phyloP scores from a whole-genome alignment of 148 eudicot genomes.

The Silene uniflora region DNA sequence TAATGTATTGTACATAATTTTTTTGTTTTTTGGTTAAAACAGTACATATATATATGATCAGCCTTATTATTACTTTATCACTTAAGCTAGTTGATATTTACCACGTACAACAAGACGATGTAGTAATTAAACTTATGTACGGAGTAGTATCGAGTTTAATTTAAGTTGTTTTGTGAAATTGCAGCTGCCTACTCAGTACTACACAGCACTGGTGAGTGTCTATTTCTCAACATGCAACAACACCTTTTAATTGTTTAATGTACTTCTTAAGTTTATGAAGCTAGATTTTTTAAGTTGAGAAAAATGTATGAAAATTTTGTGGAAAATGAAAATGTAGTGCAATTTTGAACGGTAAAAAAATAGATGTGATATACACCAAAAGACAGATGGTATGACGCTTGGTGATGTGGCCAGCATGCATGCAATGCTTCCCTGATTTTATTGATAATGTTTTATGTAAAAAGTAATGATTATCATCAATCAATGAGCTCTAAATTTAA shows the following conservation, averaged over 20 bases:
- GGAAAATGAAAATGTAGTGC: not conserved
- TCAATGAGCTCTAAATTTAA: not conserved
- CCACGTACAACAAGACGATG: too few relatives aligned
- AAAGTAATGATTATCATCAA: not conserved
- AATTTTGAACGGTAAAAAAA: not conserved
- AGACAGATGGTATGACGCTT: slow-evolving; percentile 8
- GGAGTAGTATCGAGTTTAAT: too few relatives aligned
- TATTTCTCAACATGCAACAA: not conserved
- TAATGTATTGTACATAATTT: too few relatives aligned
- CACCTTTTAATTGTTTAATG: not conserved
- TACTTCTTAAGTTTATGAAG: too few relatives aligned
- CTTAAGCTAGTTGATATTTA: too few relatives aligned
- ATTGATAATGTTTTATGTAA: too few relatives aligned
- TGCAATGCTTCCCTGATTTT: not conserved
- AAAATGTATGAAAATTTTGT: not conserved
- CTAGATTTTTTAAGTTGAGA: not conserved
- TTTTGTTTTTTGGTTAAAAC: too few relatives aligned
- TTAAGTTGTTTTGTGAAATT: slow-evolving; percentile 22
- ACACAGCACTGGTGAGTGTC: slow-evolving; percentile 78
- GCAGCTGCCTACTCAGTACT: slow-evolving; percentile 95
- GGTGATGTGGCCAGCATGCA: slow-evolving; percentile 12
- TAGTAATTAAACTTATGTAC: too few relatives aligned
- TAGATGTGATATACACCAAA: not conserved
- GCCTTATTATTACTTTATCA: too few relatives aligned
- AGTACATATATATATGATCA: too few relatives aligned